phyloP scores from a whole-genome alignment of 2,329 filamentous ascomycete species.

The Sclerotinia borealis region DNA sequence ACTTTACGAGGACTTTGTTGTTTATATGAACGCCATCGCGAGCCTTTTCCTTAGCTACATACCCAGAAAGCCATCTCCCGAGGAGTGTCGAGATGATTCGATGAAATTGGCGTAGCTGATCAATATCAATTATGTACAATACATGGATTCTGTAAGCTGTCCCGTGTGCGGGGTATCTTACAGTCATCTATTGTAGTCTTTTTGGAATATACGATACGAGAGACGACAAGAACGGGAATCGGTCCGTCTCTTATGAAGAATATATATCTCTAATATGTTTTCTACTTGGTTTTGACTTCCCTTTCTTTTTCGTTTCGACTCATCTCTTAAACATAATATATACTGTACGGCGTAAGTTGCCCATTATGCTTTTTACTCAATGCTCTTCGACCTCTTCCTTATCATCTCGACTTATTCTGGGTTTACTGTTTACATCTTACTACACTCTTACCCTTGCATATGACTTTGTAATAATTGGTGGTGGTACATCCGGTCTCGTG shows the following conservation, averaged over 20 bases:
- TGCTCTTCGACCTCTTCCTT: neutral
- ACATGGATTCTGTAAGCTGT: neutral
- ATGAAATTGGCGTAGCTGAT: neutral
- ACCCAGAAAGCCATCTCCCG: neutral
- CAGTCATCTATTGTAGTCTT: neutral
- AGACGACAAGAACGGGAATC: neutral
- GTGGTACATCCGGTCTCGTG: constrained; percentile 20
- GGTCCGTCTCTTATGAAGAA: neutral
- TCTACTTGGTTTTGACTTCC: neutral
- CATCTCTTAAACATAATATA: neutral
- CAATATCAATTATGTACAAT: neutral
- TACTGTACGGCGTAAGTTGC: neutral
- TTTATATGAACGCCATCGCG: neutral
- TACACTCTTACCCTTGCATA: neutral
- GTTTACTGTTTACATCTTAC: neutral
- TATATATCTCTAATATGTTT: neutral
- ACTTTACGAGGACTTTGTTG: neutral
- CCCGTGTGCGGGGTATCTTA: neutral
- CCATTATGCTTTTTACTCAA: neutral
- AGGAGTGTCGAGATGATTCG: neutral
- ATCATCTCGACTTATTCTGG: neutral
- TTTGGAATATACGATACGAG: neutral
- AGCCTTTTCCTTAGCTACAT: neutral
- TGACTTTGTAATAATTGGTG: constrained; percentile 21
- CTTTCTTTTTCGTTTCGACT: neutral